These are phyloP conservation scores for Penicilliopsis zonata DNA, from an alignment of 495 filamentous ascomycete genomes.

Conservation along the genomic window DNA sequence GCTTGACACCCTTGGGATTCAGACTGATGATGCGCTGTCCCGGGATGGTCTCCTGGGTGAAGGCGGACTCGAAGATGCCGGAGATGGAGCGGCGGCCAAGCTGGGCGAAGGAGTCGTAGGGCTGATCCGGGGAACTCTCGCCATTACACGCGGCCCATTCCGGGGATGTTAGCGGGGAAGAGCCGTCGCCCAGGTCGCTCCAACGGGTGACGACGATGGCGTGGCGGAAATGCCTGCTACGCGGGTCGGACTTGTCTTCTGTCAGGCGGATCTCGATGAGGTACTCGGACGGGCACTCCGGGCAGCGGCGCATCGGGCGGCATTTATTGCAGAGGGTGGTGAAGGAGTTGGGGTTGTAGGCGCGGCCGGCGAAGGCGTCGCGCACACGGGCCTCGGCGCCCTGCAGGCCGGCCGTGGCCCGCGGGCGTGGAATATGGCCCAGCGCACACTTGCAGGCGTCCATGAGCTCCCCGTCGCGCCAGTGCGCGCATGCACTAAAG, in stretches of 20 bases:
- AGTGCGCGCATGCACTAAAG: slow-evolving; percentile 47
- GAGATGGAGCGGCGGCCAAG: slow-evolving; percentile 39
- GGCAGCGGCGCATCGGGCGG: slow-evolving; percentile 43
- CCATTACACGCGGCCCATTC: slow-evolving; percentile 44
- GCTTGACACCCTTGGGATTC: slow-evolving; percentile 37
- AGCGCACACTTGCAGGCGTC: slow-evolving; percentile 45
- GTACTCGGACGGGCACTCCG: slow-evolving; percentile 49
- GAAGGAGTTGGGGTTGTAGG: slow-evolving; percentile 32
- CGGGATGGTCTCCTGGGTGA: slow-evolving; percentile 40
- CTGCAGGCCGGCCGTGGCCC: slow-evolving; percentile 25
- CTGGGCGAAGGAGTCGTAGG: slow-evolving; percentile 39
- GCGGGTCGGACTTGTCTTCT: slow-evolving; percentile 28
- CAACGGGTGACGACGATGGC: slow-evolving; percentile 47
- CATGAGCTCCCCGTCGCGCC: slow-evolving; percentile 47
- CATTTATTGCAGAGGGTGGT: slow-evolving; percentile 39
- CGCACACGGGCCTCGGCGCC: slow-evolving; percentile 27
- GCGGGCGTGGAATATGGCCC: slow-evolving; percentile 36
- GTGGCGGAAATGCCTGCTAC: slow-evolving; percentile 33
- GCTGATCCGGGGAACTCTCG: slow-evolving; percentile 10
- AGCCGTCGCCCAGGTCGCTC: slow-evolving; percentile 45
- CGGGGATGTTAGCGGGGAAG: slow-evolving; percentile 16
- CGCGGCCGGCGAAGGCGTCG: slow-evolving; percentile 18
- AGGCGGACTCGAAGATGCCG: slow-evolving; percentile 43
- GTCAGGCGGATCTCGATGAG: slow-evolving; percentile 42
- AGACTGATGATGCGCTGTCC: slow-evolving; percentile 43